Evolutionary conservation across 106 monocot genomes (phyloP).

Genomic region (Triglochin maritima): DNA sequence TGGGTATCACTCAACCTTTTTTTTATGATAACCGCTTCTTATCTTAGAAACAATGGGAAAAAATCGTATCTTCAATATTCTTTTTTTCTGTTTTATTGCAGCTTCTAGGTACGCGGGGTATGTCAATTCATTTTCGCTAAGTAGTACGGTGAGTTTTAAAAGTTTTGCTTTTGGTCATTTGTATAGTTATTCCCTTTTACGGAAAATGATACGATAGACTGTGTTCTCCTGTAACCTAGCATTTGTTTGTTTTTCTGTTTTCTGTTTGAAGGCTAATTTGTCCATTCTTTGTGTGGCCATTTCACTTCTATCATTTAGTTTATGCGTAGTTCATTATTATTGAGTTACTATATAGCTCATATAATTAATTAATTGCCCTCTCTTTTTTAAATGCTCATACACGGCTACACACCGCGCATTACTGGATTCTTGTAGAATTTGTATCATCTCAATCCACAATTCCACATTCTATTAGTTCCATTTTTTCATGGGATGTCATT

Average conservation of each 20-base stretch:
- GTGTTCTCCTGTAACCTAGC: neutral
- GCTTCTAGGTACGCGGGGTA: constrained; percentile 95
- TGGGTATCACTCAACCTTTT: no score
- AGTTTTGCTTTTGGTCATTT: neutral
- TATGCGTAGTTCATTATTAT: no score
- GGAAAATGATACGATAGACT: neutral
- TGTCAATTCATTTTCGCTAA: constrained; percentile 70
- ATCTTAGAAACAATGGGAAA: no score
- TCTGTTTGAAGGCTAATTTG: no score
- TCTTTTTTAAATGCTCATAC: no score
- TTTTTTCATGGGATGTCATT: neutral
- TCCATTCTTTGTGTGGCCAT: no score
- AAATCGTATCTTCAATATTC: neutral
- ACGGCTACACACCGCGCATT: no score
- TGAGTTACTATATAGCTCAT: no score
- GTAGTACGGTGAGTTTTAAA: constrained; percentile 61
- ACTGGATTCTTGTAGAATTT: neutral
- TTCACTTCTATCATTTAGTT: no score
- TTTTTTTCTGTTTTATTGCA: constrained; percentile 22
- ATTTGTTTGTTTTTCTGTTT: no score
- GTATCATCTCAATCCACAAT: neutral
- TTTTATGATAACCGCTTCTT: no score
- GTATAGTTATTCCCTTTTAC: neutral
- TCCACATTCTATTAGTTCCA: neutral
- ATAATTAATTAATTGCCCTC: no score